A percentile compares a stretch with the other conserved stretches of the same genome.
These are phyloP conservation scores for Phialophora expanda DNA, from an alignment of 2,329 filamentous ascomycete genomes.

Conservation along the genomic window DNA sequence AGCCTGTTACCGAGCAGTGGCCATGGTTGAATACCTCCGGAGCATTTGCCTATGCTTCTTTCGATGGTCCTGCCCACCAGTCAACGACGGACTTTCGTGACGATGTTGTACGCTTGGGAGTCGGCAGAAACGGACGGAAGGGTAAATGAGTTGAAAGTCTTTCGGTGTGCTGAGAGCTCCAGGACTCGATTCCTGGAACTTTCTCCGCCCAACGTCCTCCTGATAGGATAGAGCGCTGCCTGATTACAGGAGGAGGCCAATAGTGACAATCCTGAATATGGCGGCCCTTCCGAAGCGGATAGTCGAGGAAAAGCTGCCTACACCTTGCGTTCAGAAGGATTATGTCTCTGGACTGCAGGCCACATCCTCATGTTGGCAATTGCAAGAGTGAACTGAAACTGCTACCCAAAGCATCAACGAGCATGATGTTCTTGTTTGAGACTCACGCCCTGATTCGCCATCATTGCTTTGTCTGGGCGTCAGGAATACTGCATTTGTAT, in stretches of 20 bases:
- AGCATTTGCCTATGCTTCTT: not conserved
- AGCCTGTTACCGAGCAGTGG: not conserved
- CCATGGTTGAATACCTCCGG: not conserved
- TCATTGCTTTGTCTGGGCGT: not conserved
- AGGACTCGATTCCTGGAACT: not conserved
- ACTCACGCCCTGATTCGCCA: constrained; percentile 3
- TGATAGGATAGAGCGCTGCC: not conserved
- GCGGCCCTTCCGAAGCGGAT: not conserved
- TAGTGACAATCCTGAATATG: not conserved
- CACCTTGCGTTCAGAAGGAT: not conserved
- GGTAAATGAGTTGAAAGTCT: not conserved
- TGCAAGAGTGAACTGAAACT: not conserved
- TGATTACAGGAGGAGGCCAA: not conserved
- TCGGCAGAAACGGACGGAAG: not conserved
- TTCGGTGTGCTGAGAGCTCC: not conserved
- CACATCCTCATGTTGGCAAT: not conserved
- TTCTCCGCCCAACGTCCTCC: not conserved
- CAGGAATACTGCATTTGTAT: constrained; percentile 7
- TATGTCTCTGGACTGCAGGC: not conserved
- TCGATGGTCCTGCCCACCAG: not conserved
- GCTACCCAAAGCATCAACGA: not conserved
- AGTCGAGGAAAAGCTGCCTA: not conserved
- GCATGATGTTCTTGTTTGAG: constrained; percentile 1
- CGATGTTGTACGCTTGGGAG: not conserved
- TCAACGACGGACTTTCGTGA: not conserved